A percentile compares a stretch with the other conserved stretches of the same genome.
phyloP scores from a whole-genome alignment of 257 asterid species.

The Penstemon eatonii region DNA sequence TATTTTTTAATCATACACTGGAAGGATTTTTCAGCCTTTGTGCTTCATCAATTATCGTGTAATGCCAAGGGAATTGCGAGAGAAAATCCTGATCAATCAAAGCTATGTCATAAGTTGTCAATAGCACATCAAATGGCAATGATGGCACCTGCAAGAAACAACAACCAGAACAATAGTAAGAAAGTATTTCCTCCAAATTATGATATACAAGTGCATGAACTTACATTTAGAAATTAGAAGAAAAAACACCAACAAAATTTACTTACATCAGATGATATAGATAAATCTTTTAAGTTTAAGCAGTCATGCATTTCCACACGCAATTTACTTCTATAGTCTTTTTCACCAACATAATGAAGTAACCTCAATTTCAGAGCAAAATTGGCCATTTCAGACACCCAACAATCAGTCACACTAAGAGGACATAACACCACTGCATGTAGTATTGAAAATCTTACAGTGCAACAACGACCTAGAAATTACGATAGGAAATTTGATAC shows the following conservation, averaged over 20 bases:
- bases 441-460: conserved; percentile 26
- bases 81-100: conserved; percentile 88
- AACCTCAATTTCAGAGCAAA: conserved; percentile 68
- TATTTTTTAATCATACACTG: conserved; percentile 70
- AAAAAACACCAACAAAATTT: background rate
- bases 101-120: conserved; percentile 88
- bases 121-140: conserved; percentile 74
- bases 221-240: background rate
- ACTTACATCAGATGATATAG: conserved; percentile 46
- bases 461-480: conserved; percentile 15
- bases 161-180: conserved; percentile 19
- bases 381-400: conserved; percentile 80
- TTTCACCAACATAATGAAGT: conserved; percentile 84
- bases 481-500: conserved; percentile 14
- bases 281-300: conserved; percentile 41
- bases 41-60: conserved; percentile 90
- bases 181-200: no score
- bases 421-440: conserved; percentile 94
- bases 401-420: conserved; percentile 82
- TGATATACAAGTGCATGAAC: background rate
- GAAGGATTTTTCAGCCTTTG: conserved; percentile 88
- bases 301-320: conserved; percentile 59
- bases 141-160: conserved; percentile 52
- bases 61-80: conserved; percentile 82
- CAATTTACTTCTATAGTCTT: conserved; percentile 65